Percentiles rank a stretch among this genome's conserved stretches.
Evolutionary conservation across 139 green algal genomes (phyloP).

Genomic region (Closterium sp.): DNA sequence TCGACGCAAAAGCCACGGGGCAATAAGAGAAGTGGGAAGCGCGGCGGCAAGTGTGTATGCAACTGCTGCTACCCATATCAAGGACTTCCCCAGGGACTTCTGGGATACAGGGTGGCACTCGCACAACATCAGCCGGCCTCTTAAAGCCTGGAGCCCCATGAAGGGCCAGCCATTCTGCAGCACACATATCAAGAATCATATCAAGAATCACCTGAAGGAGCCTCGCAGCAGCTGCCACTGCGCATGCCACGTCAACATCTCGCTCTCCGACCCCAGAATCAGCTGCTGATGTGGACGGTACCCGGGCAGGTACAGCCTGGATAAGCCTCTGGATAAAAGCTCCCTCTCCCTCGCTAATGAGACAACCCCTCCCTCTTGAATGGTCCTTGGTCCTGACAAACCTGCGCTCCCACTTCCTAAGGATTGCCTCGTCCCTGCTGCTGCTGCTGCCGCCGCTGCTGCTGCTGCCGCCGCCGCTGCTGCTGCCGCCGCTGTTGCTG

Average conservation of each 20-base stretch:
- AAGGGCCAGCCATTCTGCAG: no score
- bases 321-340: not conserved
- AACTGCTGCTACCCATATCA: no score
- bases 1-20: no score
- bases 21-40: no score
- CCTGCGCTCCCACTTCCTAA: not conserved
- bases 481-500: not conserved
- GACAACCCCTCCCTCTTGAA: not conserved
- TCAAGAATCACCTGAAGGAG: not conserved
- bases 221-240: not conserved
- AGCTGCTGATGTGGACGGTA: not conserved
- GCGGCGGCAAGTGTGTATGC: no score
- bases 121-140: no score
- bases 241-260: not conserved
- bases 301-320: not conserved
- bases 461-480: no score
- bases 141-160: no score
- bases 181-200: no score
- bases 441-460: no score
- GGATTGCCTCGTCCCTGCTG: not conserved
- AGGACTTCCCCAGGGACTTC: no score
- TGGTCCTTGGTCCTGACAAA: not conserved
- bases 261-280: not conserved
- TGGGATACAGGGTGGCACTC: no score
- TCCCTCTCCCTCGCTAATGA: not conserved